Percentiles rank a stretch among this genome's conserved stretches.
Conservation (phyloP, 345 rosid species). For the Gossypium turneri region DNA sequence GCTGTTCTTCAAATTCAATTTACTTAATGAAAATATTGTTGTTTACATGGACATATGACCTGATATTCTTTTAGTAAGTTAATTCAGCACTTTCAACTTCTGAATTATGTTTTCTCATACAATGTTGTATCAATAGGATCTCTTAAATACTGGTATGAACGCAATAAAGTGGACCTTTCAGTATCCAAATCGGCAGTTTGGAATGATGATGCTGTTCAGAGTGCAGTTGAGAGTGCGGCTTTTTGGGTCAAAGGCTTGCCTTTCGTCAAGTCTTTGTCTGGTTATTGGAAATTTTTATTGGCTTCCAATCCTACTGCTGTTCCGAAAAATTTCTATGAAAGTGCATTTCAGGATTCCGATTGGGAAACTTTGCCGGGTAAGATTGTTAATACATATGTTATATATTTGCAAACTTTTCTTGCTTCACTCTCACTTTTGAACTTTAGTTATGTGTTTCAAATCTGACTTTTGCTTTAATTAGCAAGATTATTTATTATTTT, state of each 20-base stretch:
- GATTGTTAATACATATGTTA: slow-evolving; percentile 2
- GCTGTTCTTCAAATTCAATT: neutral
- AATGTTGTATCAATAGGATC: slow-evolving; percentile 45
- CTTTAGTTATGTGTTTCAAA: neutral
- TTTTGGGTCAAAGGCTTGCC: slow-evolving; percentile 84
- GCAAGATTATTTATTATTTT: neutral
- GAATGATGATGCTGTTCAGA: slow-evolving; percentile 80
- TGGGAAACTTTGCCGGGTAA: slow-evolving; percentile 82
- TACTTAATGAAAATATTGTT: neutral
- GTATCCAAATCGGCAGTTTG: slow-evolving; percentile 71
- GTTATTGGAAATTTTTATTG: slow-evolving; percentile 85
- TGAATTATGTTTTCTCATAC: slow-evolving; percentile 15
- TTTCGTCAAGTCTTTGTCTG: slow-evolving; percentile 75
- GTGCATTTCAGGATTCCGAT: slow-evolving; percentile 57
- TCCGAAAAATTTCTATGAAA: slow-evolving; percentile 55
- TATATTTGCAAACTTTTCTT: neutral
- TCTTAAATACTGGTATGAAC: slow-evolving; percentile 74
- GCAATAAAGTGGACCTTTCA: slow-evolving; percentile 66
- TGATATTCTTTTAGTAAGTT: neutral
- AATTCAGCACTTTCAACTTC: neutral
- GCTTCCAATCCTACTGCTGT: slow-evolving; percentile 58
- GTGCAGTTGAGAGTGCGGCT: slow-evolving; percentile 68
- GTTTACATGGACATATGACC: neutral
- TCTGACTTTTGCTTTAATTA: neutral
- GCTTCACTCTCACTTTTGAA: neutral